Percentiles rank a stretch among this genome's conserved stretches.
These are phyloP conservation scores for Dalbergia cochinchinensis DNA, from an alignment of 306 rosid genomes.

Conservation along the genomic window DNA sequence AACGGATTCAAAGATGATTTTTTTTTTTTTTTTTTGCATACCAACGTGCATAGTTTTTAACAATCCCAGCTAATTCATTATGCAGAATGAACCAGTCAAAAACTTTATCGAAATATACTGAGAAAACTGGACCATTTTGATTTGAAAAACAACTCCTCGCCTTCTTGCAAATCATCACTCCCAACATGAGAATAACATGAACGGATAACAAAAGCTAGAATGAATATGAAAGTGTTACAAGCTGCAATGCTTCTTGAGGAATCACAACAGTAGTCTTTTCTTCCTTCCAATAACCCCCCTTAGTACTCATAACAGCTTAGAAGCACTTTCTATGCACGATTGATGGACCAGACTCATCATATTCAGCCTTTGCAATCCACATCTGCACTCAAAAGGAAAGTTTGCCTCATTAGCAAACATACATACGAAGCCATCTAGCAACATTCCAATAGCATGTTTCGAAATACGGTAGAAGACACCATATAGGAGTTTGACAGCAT, in stretches of 20 bases:
- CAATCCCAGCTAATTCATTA: slow-evolving; percentile 38
- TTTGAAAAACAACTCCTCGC: slow-evolving; percentile 50
- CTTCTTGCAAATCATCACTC: slow-evolving; percentile 60
- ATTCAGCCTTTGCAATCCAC: slow-evolving; percentile 99
- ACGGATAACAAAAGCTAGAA: slow-evolving; percentile 60
- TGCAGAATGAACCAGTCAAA: slow-evolving; percentile 41
- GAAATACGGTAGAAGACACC: too few relatives aligned
- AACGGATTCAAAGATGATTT: slow-evolving; percentile 15
- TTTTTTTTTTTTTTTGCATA: slow-evolving; percentile 15
- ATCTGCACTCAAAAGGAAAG: slow-evolving; percentile 63
- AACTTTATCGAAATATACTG: slow-evolving; percentile 40
- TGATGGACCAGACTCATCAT: slow-evolving; percentile 97
- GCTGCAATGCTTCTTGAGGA: slow-evolving; percentile 51
- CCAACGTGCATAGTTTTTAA: slow-evolving; percentile 22
- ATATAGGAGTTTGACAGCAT: too few relatives aligned
- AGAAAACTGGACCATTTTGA: slow-evolving; percentile 47
- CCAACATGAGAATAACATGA: slow-evolving; percentile 60
- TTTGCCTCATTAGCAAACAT: slow-evolving; percentile 18
- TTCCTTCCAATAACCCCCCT: slow-evolving; percentile 45
- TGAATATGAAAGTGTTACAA: slow-evolving; percentile 47
- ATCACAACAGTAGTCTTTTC: slow-evolving; percentile 45
- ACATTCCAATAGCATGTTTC: not conserved
- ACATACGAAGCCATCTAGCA: not conserved
- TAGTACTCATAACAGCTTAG: slow-evolving; percentile 56
- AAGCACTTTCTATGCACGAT: slow-evolving; percentile 99